Percentiles rank a stretch among this genome's conserved stretches.
Conservation (phyloP, 306 rosid genomes). For the Astragalus membranaceus region DNA sequence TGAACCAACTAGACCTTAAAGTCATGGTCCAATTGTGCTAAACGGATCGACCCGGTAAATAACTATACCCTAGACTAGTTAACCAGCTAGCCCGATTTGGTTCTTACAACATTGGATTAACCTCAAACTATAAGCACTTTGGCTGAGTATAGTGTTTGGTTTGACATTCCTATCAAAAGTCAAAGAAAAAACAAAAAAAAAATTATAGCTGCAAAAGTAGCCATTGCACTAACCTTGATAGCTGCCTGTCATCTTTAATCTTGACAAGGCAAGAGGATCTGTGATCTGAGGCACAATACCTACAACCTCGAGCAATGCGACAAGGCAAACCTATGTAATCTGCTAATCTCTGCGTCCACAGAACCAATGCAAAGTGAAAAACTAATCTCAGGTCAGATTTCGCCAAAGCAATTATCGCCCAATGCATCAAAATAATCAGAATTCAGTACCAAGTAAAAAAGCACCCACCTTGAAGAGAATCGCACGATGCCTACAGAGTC, state of each 20-base stretch:
- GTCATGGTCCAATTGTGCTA: too few species aligned
- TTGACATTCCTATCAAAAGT: not conserved
- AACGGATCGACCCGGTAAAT: too few species aligned
- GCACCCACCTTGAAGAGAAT: conserved; percentile 84
- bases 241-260: conserved; percentile 69
- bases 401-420: not conserved
- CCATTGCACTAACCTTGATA: conserved; percentile 54
- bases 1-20: too few species aligned
- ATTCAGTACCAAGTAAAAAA: not conserved
- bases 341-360: conserved; percentile 75
- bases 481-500: conserved; percentile 95
- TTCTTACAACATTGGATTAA: too few species aligned
- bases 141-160: not conserved
- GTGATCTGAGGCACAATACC: conserved; percentile 85
- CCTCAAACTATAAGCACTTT: too few species aligned
- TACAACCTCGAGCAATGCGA: conserved; percentile 91
- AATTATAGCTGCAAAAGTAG: not conserved
- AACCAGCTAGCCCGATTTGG: too few species aligned
- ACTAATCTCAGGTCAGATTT: not conserved
- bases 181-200: not conserved
- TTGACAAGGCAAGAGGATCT: conserved; percentile 90
- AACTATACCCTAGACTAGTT: too few species aligned
- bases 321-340: conserved; percentile 96
- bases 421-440: not conserved
- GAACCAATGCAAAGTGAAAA: not conserved